A percentile compares a stretch with the other conserved stretches of the same genome.
Evolutionary conservation across 1,284 basidiomycete species (phyloP).

Genomic region (Chondrostereum purpureum): DNA sequence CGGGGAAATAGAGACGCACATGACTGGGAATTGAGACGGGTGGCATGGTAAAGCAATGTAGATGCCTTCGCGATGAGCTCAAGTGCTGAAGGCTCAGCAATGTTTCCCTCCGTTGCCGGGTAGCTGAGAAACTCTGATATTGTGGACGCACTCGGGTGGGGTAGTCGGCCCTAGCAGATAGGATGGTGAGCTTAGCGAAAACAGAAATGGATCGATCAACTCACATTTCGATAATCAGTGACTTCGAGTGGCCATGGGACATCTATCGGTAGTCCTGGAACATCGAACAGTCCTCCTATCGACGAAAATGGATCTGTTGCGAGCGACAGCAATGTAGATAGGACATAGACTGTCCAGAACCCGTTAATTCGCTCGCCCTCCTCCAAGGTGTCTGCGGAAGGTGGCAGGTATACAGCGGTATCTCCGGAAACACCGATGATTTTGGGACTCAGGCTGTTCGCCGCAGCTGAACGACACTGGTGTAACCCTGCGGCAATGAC

Average conservation of each 20-base stretch:
- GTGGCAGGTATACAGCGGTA: slow-evolving; percentile 22
- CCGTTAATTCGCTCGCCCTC: slow-evolving; percentile 53
- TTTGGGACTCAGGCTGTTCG: no score
- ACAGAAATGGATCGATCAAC: not conserved
- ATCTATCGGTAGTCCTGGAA: slow-evolving; percentile 12
- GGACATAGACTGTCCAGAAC: slow-evolving; percentile 48
- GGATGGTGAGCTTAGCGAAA: not conserved
- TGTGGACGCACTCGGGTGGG: not conserved
- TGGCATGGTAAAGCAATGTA: not conserved
- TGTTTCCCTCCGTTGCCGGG: not conserved
- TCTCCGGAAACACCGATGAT: slow-evolving; percentile 23
- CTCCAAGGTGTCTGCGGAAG: slow-evolving; percentile 28
- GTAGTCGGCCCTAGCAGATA: not conserved
- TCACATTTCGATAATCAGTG: slow-evolving; percentile 12
- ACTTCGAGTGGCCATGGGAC: slow-evolving; percentile 14
- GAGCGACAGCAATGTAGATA: slow-evolving; percentile 46
- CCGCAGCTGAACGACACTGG: slow-evolving; percentile 27
- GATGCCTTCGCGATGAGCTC: not conserved
- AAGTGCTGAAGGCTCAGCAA: not conserved
- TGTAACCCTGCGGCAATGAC: slow-evolving; percentile 35
- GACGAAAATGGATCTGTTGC: slow-evolving; percentile 24
- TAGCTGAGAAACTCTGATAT: not conserved
- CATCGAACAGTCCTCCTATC: slow-evolving; percentile 12
- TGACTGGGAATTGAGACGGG: not conserved
- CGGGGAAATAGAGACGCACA: not conserved